phyloP scores from a whole-genome alignment of 2,329 filamentous ascomycete species.

The Rugonectria rugulosa region DNA sequence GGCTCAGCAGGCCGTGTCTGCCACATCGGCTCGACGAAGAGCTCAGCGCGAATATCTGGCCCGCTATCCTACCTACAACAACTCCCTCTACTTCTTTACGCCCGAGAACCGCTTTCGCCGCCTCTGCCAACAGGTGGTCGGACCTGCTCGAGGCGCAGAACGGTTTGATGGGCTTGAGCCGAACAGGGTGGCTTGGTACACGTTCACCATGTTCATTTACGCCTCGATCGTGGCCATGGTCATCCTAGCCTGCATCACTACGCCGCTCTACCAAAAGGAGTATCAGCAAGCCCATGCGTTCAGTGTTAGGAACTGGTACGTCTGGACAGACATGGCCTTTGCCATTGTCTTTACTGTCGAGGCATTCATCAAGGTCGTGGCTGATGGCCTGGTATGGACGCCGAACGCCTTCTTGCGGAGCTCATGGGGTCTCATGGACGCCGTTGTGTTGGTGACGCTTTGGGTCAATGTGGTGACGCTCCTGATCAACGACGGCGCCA shows the following conservation, averaged over 20 bases:
- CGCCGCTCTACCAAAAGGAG: slow-evolving; percentile 89
- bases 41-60: slow-evolving; percentile 91
- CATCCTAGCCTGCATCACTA: slow-evolving; percentile 92
- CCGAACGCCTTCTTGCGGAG: slow-evolving; percentile 97
- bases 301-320: slow-evolving; percentile 84
- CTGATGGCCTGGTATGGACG: slow-evolving; percentile 95
- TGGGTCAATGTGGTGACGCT: slow-evolving; percentile 94
- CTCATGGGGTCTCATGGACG: slow-evolving; percentile 96
- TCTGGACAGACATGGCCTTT: slow-evolving; percentile 92
- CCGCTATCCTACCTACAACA: slow-evolving; percentile 90
- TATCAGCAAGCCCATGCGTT: slow-evolving; percentile 73
- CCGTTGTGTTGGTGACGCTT: slow-evolving; percentile 86
- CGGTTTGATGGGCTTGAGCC: slow-evolving; percentile 90
- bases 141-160: slow-evolving; percentile 85
- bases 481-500: slow-evolving; percentile 79
- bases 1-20: slow-evolving; percentile 88
- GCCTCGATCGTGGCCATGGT: slow-evolving; percentile 97
- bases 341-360: slow-evolving; percentile 86
- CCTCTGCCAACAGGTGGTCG: slow-evolving; percentile 88
- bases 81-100: slow-evolving; percentile 85
- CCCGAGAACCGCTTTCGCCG: slow-evolving; percentile 80
- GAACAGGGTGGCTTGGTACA: slow-evolving; percentile 89
- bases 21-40: slow-evolving; percentile 81
- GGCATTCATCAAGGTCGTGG: slow-evolving; percentile 89
- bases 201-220: slow-evolving; percentile 93